phyloP scores from a whole-genome alignment of 2,329 filamentous ascomycete genomes.

The Sporothrix globosa region DNA sequence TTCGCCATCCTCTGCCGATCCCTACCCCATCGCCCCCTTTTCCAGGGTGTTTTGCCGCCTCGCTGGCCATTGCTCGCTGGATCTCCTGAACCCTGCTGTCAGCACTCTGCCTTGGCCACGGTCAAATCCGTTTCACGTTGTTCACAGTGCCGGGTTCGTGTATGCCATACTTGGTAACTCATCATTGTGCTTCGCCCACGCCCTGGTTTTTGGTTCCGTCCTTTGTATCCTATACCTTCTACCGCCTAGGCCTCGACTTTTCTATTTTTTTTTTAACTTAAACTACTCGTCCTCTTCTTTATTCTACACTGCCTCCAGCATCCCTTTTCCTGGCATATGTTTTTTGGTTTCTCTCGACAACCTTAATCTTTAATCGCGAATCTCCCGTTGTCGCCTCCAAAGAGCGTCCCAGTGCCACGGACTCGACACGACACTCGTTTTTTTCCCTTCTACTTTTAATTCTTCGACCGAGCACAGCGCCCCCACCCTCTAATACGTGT shows the following conservation, averaged over 20 bases:
- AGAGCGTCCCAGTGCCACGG: constrained; percentile 8
- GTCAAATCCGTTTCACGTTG: constrained; percentile 21
- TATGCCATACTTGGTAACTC: not conserved
- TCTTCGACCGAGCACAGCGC: not conserved
- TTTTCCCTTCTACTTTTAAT: not conserved
- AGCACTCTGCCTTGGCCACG: not conserved
- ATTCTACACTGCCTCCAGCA: not conserved
- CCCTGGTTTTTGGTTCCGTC: constrained; percentile 10
- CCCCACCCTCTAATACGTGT: not conserved
- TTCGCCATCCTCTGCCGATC: constrained; percentile 21
- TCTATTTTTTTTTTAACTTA: not conserved
- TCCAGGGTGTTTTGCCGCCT: not conserved
- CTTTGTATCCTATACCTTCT: constrained; percentile 21
- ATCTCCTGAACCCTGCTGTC: not conserved
- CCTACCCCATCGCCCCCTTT: constrained; percentile 21
- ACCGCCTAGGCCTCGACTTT: not conserved
- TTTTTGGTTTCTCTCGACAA: not conserved
- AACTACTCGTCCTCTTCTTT: not conserved
- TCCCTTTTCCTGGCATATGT: not conserved
- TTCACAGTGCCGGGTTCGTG: not conserved
- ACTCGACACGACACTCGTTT: constrained; percentile 21
- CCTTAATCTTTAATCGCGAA: constrained; percentile 12
- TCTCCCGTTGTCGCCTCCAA: not conserved
- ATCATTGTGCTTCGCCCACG: not conserved
- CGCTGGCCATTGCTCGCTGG: not conserved